Percentiles rank a stretch among this genome's conserved stretches.
phyloP scores from a whole-genome alignment of 495 filamentous ascomycete genomes.

The Thozetella sp. region DNA sequence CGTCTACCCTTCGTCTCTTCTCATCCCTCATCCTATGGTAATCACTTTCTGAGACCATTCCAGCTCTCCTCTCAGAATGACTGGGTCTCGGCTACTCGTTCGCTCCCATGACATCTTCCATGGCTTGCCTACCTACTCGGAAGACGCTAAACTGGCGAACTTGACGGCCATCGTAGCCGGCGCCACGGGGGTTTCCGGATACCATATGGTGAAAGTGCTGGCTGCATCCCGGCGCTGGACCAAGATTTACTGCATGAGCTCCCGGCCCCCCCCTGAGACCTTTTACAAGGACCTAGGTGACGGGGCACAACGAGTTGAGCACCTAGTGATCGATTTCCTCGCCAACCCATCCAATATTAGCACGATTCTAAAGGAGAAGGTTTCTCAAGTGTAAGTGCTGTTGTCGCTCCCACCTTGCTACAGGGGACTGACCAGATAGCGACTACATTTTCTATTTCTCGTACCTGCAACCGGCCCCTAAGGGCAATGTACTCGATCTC shows the following conservation, averaged over 20 bases:
- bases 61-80: too few relatives aligned
- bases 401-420: too few relatives aligned
- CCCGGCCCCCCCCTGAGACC: constrained; percentile 36
- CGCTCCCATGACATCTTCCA: constrained; percentile 42
- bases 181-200: constrained; percentile 52
- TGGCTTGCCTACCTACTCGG: constrained; percentile 44
- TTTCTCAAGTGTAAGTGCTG: constrained; percentile 19
- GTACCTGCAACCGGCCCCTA: constrained; percentile 49
- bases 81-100: constrained; percentile 17
- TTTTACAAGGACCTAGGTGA: constrained; percentile 13
- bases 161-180: constrained; percentile 56
- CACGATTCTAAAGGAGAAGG: constrained; percentile 24
- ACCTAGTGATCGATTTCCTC: constrained; percentile 50
- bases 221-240: constrained; percentile 47
- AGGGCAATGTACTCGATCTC: constrained; percentile 30
- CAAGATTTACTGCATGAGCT: constrained; percentile 52
- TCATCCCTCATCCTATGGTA: too few relatives aligned
- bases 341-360: constrained; percentile 39
- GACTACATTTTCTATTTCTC: constrained; percentile 60
- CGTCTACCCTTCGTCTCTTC: too few relatives aligned
- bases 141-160: constrained; percentile 18
- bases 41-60: too few relatives aligned
- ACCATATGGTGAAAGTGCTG: constrained; percentile 47
- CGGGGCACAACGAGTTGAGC: constrained; percentile 33
- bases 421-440: constrained; percentile 22